Evolutionary conservation across 2,329 filamentous ascomycete genomes (phyloP).

Genomic region (Aspergillus texensis): DNA sequence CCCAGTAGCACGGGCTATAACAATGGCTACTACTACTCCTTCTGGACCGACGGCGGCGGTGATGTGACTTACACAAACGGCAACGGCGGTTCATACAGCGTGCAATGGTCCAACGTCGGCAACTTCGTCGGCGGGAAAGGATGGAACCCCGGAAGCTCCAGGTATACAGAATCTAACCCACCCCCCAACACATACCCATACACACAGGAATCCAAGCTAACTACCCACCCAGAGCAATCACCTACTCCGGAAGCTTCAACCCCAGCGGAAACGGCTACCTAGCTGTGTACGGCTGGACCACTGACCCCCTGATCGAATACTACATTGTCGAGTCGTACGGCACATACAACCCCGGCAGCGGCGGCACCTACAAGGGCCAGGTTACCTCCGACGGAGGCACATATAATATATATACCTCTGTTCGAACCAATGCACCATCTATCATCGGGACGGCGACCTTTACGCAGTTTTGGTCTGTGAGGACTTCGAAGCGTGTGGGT

Average conservation of each 20-base stretch:
- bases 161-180: slow-evolving; percentile 39
- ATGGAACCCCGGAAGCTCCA: slow-evolving; percentile 56
- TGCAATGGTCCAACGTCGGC: slow-evolving; percentile 50
- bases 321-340: slow-evolving; percentile 42
- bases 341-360: slow-evolving; percentile 34
- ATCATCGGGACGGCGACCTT: slow-evolving; percentile 46
- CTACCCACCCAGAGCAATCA: slow-evolving; percentile 24
- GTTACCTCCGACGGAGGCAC: slow-evolving; percentile 39
- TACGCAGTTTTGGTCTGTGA: slow-evolving; percentile 48
- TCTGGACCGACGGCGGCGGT: slow-evolving; percentile 52
- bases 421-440: slow-evolving; percentile 42
- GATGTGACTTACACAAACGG: slow-evolving; percentile 51
- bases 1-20: slow-evolving; percentile 34
- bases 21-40: slow-evolving; percentile 54
- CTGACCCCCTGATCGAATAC: slow-evolving; percentile 39
- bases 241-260: slow-evolving; percentile 32
- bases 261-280: slow-evolving; percentile 39
- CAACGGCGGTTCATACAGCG: slow-evolving; percentile 47
- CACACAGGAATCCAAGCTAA: not conserved
- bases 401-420: slow-evolving; percentile 43
- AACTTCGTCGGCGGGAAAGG: slow-evolving; percentile 63
- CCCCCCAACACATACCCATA: slow-evolving; percentile 18
- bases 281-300: slow-evolving; percentile 47
- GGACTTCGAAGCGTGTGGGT: slow-evolving; percentile 35
- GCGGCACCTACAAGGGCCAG: slow-evolving; percentile 35